Evolutionary conservation across 306 rosid genomes (phyloP), one percentile per base, ranked within the genome.

Genomic region (Quercus robur): DNA sequence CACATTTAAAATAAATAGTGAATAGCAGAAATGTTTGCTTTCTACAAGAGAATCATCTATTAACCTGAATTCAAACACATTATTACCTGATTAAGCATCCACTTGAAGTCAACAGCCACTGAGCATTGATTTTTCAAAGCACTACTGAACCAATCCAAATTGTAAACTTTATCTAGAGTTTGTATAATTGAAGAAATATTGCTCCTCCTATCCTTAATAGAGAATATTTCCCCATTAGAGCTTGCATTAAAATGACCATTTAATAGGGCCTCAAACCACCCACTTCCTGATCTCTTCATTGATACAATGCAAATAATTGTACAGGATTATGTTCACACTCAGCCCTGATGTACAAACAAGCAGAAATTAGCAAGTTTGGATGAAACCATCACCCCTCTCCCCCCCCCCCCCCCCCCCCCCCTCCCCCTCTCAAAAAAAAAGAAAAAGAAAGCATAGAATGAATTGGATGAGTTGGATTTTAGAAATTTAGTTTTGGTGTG

Each of bases 11-110:
- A 4, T 12, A 9, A 59, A 14, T 6, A 11, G 12, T 7, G 49
- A 9, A 5, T 15, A 63, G 70, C 70, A 56, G 7, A 61, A 6
- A 23, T 33, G 10, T n/a, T 33, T 57, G 58, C 44, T 33, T 18
- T 54, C 71, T 31, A 49, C 21, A 77, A 74, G 49, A 70, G 21
- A 15, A 20, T 11, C 1, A 18, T 7, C 10, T 28, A 73, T 56
- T n/a, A n/a, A 12, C 81, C 41, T 18, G 4, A 17, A 71, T 51
- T 12, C 57, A 76, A 49, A 67, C 23, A 67, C 66, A 76, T 67
- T 12, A 18, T 9, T 81, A 95, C 99, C 97, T 95, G 99, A 86
- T 95, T 95, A 81, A 95, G 92, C 99, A 95, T 95, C 99, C 99
- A 95, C 94, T 95, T 95, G 81, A 95, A 90, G 85, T 96, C 99